A percentile compares a stretch with the other conserved stretches of the same genome.
Evolutionary conservation across 805 yeast genomes (phyloP).

Genomic region (Lipomyces japonicus): DNA sequence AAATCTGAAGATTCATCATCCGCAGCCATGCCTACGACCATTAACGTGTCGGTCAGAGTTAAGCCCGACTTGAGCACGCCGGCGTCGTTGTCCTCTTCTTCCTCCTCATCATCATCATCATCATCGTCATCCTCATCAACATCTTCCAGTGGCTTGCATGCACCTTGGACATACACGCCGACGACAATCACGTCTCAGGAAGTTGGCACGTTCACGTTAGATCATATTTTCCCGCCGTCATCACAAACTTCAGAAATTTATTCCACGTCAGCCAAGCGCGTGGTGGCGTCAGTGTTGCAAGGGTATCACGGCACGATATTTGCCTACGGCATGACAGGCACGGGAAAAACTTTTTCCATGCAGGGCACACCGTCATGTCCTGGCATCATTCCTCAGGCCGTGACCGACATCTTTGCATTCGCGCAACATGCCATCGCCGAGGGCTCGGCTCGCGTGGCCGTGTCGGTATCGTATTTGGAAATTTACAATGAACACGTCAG

Average conservation of each 20-base stretch:
- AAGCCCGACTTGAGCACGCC: constrained; percentile 5
- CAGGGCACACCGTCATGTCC: constrained; percentile 60
- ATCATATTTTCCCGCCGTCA: constrained; percentile 62
- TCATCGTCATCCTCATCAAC: too few species aligned
- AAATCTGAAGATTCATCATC: neutral
- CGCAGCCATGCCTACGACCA: constrained; percentile 14
- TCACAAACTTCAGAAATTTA: constrained; percentile 51
- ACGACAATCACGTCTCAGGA: constrained; percentile 40
- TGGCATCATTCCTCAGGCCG: constrained; percentile 70
- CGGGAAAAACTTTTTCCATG: constrained; percentile 88
- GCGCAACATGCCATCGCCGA: constrained; percentile 34
- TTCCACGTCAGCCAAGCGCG: constrained; percentile 49
- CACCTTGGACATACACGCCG: constrained; percentile 15
- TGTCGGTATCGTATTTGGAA: constrained; percentile 72
- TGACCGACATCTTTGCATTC: constrained; percentile 54
- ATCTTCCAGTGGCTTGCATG: neutral
- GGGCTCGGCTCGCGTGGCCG: constrained; percentile 34
- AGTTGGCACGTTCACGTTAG: constrained; percentile 68
- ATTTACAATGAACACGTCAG: constrained; percentile 84
- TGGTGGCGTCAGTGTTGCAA: constrained; percentile 53
- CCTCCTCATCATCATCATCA: too few species aligned
- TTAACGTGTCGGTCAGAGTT: constrained; percentile 20
- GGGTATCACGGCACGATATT: constrained; percentile 76
- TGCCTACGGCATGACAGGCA: constrained; percentile 94
- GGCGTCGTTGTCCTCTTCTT: too few species aligned